Base-by-base conservation (phyloP, 1,139 yeast species). In the Kodamaea fungicola region DNA sequence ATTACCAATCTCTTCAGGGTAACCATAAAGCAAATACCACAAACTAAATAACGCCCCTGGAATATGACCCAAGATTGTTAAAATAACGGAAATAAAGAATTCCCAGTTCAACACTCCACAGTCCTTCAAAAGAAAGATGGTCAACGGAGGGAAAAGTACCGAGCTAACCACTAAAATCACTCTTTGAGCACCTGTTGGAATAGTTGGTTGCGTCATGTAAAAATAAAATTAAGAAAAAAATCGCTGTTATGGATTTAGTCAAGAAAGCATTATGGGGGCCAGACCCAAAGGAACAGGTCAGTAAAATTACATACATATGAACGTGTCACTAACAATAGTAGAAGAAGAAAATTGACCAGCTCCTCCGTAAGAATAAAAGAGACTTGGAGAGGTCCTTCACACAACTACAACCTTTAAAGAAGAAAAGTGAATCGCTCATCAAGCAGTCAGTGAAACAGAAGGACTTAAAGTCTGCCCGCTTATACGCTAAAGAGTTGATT, bases 201-300 rank as follows among this genome's bases (percentile, higher is more conserved):
- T 28, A 16, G 19, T 16, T 16, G 19, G 19, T 16, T 16, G 19
- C 19, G 19, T 16, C 19, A 23, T 23, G 16, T 10, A n/a, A n/a
- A 28, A 28, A 10, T 28, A 28, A 28, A 28, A 28, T 28, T 12
- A 5, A 28, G n/a, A 2, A 28, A 12, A 12, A 28, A 8, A 28
- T 2, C 7, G 10, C 19, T 16, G 42, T 32, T 38, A 83, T 84
- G 92, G 87, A 84, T 49, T 79, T 67, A 52, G 62, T 90, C 32
- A 89, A 87, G 64, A 80, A 81, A 56, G 86, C 90, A 7, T 80
- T 90, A 36, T 90, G 94, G 82, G 98, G 97, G 1, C 96, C 96
- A 0, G 96, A 89, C 58, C 96, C 97, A 32, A 83, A 83, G 53
- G 97, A 92, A 54, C 97, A 88, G 52, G 79, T 73, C 63, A 37